A percentile compares a stretch with the other conserved stretches of the same genome.
Conservation (phyloP, 1,284 basidiomycete species). For the Tetrapyrgos nigripes region DNA sequence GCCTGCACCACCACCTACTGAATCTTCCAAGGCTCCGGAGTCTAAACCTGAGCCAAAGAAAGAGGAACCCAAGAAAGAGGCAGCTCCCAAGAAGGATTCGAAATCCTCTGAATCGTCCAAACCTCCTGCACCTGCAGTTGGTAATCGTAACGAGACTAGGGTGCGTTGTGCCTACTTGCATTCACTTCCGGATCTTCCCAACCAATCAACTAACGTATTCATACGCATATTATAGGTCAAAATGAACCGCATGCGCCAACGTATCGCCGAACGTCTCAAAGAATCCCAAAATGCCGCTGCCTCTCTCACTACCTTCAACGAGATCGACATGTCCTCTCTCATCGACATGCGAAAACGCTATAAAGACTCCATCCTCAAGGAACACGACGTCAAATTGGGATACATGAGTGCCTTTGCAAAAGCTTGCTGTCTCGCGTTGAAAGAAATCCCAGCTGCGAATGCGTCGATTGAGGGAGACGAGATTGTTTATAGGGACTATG, state of each 20-base stretch:
- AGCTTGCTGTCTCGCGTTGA: slow-evolving; percentile 85
- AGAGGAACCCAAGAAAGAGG: slow-evolving; percentile 37
- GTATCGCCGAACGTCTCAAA: slow-evolving; percentile 97
- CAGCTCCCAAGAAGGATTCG: slow-evolving; percentile 39
- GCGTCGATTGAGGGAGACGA: slow-evolving; percentile 95
- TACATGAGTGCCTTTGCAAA: slow-evolving; percentile 99
- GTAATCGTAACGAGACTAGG: slow-evolving; percentile 85
- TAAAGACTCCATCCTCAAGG: slow-evolving; percentile 94
- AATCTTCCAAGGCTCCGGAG: background rate
- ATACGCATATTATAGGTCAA: slow-evolving; percentile 68
- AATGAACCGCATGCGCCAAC: slow-evolving; percentile 97
- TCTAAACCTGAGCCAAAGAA: slow-evolving; percentile 37
- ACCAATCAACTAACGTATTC: slow-evolving; percentile 6
- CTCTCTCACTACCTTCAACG: slow-evolving; percentile 98
- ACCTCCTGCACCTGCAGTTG: slow-evolving; percentile 49
- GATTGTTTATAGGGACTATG: slow-evolving; percentile 96
- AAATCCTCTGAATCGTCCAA: slow-evolving; percentile 7
- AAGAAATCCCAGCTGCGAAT: slow-evolving; percentile 95
- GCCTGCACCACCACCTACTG: slow-evolving; percentile 22
- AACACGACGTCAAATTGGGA: slow-evolving; percentile 95
- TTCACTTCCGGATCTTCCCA: background rate
- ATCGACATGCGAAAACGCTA: slow-evolving; percentile 95
- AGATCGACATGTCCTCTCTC: slow-evolving; percentile 98
- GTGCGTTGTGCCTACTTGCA: slow-evolving; percentile 45
- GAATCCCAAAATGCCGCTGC: slow-evolving; percentile 98